These are phyloP conservation scores for Gloeopeniophorella convolvens DNA, from an alignment of 768 basidiomycete genomes.

Conservation along the genomic window DNA sequence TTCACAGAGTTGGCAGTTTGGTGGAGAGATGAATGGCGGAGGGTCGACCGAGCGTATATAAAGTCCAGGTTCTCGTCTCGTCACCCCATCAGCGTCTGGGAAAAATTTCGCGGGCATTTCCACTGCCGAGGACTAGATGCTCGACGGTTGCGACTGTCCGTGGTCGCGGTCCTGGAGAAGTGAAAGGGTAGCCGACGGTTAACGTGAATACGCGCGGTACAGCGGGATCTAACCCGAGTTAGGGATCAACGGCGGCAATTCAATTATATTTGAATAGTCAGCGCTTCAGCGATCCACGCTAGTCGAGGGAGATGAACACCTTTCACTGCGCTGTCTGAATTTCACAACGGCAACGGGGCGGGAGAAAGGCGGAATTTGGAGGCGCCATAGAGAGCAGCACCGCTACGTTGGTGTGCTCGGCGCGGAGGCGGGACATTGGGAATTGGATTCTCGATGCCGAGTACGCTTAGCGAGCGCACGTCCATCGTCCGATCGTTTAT, in stretches of 20 bases:
- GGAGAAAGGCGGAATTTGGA: no score
- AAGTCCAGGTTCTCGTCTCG: neutral
- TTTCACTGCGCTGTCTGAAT: no score
- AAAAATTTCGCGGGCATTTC: neutral
- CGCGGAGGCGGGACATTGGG: no score
- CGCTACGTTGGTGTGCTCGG: no score
- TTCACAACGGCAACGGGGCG: no score
- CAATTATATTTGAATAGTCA: neutral
- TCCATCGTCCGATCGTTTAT: no score
- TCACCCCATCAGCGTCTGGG: no score
- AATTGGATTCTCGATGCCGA: no score
- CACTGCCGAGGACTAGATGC: slow-evolving; percentile 1
- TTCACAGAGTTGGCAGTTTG: neutral
- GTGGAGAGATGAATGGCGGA: neutral
- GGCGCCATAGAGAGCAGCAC: no score
- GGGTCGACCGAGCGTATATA: neutral
- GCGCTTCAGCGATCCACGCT: no score
- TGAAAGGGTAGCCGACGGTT: neutral
- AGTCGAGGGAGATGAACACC: no score
- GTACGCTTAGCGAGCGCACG: no score
- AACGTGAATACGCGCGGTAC: neutral
- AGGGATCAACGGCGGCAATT: neutral
- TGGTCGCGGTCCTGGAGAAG: neutral
- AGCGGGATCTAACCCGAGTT: neutral
- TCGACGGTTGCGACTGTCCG: neutral